phyloP scores from a whole-genome alignment of 2,329 filamentous ascomycete genomes.

The Colletotrichum lentis region DNA sequence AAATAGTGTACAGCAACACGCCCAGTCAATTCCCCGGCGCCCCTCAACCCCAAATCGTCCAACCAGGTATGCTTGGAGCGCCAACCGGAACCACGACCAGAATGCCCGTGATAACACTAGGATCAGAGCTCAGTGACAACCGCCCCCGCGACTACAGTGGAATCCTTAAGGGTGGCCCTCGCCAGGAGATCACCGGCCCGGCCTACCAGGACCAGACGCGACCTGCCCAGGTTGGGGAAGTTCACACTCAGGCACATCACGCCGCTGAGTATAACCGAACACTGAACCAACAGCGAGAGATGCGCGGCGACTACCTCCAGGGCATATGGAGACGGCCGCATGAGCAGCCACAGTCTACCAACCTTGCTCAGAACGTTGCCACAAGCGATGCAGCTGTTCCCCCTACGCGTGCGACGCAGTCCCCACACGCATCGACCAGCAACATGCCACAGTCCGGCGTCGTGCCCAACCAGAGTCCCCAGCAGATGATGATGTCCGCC shows the following conservation, averaged over 20 bases:
- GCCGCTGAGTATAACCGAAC: conserved; percentile 90
- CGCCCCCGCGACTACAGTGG: conserved; percentile 82
- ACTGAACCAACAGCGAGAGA: conserved; percentile 80
- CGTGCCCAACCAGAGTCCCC: conserved; percentile 67
- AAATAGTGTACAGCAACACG: conserved; percentile 87
- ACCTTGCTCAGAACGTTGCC: conserved; percentile 57
- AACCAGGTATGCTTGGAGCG: conserved; percentile 74
- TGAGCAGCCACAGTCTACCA: conserved; percentile 70
- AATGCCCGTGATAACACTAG: conserved; percentile 84
- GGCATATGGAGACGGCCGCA: conserved; percentile 84
- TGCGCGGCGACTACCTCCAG: conserved; percentile 81
- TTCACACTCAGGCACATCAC: conserved; percentile 85
- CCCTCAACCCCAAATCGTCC: conserved; percentile 73
- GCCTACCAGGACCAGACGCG: conserved; percentile 89
- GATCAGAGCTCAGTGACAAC: conserved; percentile 79
- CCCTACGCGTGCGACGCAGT: conserved; percentile 63
- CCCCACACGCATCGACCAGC: conserved; percentile 64
- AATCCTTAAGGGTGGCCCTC: conserved; percentile 78
- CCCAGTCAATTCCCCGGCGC: conserved; percentile 71
- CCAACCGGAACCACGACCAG: conserved; percentile 72
- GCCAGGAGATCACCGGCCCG: conserved; percentile 88
- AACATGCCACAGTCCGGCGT: conserved; percentile 65
- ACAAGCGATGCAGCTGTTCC: conserved; percentile 55
- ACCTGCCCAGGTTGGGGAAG: conserved; percentile 76
- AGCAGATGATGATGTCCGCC: conserved; percentile 70